Evolutionary conservation across 768 basidiomycete species (phyloP).

Genomic region (Crepidotus variabilis): DNA sequence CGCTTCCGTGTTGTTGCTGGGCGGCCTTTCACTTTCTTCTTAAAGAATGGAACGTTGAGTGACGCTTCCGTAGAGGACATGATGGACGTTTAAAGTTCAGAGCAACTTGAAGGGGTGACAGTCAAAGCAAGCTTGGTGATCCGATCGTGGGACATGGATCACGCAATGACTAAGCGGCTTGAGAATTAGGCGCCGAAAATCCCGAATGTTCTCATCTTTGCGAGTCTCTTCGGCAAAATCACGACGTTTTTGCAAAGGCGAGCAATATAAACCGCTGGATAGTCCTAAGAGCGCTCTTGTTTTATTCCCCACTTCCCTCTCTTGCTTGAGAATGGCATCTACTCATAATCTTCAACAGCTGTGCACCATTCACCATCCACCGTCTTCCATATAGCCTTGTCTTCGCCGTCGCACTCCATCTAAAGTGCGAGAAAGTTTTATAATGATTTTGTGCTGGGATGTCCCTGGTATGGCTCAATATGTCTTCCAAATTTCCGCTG

Average conservation of each 20-base stretch:
- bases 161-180: conserved; percentile 6
- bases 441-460: too few relatives aligned
- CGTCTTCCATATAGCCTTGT: too few relatives aligned
- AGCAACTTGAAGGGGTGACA: background rate
- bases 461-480: too few relatives aligned
- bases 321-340: background rate
- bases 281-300: background rate
- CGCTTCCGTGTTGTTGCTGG: conserved; percentile 76
- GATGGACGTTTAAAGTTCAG: conserved; percentile 4
- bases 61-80: conserved; percentile 35
- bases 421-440: too few relatives aligned
- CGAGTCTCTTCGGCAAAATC: conserved; percentile 3
- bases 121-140: background rate
- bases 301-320: background rate
- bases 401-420: too few relatives aligned
- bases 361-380: too few relatives aligned
- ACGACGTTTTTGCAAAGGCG: conserved; percentile 3
- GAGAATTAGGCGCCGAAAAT: conserved; percentile 2
- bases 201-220: background rate
- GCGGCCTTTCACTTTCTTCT: conserved; percentile 67
- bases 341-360: too few relatives aligned
- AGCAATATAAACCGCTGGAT: background rate
- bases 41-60: conserved; percentile 81
- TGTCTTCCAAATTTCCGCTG: too few relatives aligned
- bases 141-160: background rate